These are phyloP conservation scores for Sarcodon sp. DNA, from an alignment of 768 basidiomycete species.

Conservation along the genomic window DNA sequence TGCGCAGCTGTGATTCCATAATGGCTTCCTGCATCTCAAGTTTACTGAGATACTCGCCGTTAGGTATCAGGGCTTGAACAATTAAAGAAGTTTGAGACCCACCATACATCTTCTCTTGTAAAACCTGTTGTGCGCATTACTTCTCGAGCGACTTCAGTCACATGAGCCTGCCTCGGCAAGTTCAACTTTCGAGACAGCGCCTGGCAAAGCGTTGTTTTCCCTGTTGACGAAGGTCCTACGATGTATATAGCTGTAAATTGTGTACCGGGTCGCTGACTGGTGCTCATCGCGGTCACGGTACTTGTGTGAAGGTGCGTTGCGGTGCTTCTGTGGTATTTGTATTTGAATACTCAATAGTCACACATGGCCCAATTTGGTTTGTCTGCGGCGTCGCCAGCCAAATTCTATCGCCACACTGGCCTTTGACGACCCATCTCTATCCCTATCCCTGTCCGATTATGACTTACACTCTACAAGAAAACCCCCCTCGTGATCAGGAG, in stretches of 20 bases:
- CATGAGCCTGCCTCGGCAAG: constrained; percentile 21
- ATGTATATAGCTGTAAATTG: constrained; percentile 9
- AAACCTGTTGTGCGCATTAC: constrained; percentile 43
- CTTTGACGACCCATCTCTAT: no score
- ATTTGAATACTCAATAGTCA: no score
- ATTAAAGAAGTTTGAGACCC: background rate
- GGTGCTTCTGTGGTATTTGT: no score
- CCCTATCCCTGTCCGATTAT: constrained; percentile 14
- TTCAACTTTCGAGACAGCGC: constrained; percentile 31
- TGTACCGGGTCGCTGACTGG: no score
- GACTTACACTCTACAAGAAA: constrained; percentile 22
- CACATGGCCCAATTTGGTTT: no score
- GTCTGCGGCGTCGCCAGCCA: no score
- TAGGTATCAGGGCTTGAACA: background rate
- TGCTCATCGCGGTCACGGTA: no score
- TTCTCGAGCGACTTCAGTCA: constrained; percentile 49
- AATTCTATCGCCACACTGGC: no score
- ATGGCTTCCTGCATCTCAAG: constrained; percentile 55
- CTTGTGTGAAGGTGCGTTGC: no score
- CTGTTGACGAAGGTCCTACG: constrained; percentile 33
- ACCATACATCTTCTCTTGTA: constrained; percentile 26
- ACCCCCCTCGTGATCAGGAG: constrained; percentile 34
- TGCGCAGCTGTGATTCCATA: constrained; percentile 38
- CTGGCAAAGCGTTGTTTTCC: constrained; percentile 57
- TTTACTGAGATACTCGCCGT: constrained; percentile 15